A percentile compares a stretch with the other conserved stretches of the same genome.
These are phyloP conservation scores for Trichosporon faecale DNA, from an alignment of 1,284 basidiomycete species.

Conservation along the genomic window DNA sequence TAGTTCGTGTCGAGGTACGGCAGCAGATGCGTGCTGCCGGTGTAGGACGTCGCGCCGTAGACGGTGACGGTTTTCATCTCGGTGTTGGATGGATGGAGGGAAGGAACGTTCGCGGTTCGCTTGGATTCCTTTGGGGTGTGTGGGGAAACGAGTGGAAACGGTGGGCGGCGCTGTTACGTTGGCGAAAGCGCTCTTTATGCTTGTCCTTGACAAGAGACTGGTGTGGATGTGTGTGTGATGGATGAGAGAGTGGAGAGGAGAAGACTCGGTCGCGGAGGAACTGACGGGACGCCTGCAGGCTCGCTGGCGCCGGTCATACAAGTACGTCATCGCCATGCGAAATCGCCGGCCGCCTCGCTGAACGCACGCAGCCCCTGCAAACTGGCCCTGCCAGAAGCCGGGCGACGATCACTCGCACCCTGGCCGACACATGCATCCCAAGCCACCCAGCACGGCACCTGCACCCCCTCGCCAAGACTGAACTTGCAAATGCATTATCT, in stretches of 20 bases:
- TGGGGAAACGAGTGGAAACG: background rate
- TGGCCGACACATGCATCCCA: background rate
- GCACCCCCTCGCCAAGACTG: background rate
- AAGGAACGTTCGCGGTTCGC: background rate
- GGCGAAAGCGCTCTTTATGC: background rate
- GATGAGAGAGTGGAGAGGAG: background rate
- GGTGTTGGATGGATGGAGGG: background rate
- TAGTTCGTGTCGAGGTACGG: slow-evolving; percentile 43
- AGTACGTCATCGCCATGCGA: slow-evolving; percentile 2
- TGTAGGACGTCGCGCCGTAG: slow-evolving; percentile 50
- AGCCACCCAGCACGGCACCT: background rate
- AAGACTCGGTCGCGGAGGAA: background rate
- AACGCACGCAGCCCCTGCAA: background rate
- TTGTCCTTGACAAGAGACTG: background rate
- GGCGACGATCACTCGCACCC: slow-evolving; percentile 9
- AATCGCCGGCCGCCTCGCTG: background rate
- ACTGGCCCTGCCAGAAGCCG: background rate
- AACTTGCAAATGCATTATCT: slow-evolving; percentile 4
- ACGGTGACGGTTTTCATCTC: slow-evolving; percentile 32
- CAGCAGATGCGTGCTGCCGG: slow-evolving; percentile 36
- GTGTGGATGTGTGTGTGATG: background rate
- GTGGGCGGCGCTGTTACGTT: background rate
- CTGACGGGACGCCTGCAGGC: background rate
- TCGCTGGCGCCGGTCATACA: background rate
- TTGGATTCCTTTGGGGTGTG: background rate